These are phyloP conservation scores for Saccharomycopsis schoenii DNA, from an alignment of 805 yeast genomes.

Conservation along the genomic window DNA sequence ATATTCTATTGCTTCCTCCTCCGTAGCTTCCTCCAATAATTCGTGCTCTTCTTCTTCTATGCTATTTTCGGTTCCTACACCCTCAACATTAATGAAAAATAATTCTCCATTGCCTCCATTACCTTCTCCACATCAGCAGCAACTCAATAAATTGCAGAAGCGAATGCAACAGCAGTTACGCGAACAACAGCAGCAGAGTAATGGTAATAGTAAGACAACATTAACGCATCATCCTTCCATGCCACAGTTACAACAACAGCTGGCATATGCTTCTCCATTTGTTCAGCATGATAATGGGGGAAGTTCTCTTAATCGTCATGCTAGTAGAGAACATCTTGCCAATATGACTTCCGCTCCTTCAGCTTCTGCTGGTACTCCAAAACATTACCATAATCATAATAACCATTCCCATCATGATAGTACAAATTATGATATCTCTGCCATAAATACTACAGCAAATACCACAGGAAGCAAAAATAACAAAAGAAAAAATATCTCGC, in stretches of 20 bases:
- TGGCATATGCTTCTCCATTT: neutral
- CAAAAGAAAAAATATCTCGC: neutral
- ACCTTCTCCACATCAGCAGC: constrained; percentile 10
- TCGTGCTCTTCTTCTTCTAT: neutral
- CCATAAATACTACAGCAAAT: neutral
- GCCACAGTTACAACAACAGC: constrained; percentile 9
- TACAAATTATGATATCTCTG: neutral
- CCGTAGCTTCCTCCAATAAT: neutral
- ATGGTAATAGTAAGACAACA: neutral
- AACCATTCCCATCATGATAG: neutral
- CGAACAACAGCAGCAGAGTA: constrained; percentile 14
- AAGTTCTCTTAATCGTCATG: neutral
- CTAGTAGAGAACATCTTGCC: neutral
- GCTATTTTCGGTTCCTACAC: neutral
- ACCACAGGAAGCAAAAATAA: neutral
- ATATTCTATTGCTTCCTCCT: neutral
- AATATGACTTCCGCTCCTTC: neutral
- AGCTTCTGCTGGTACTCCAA: neutral
- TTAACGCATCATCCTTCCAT: neutral
- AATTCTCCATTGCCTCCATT: constrained; percentile 8
- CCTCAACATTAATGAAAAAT: neutral
- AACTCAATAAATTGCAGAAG: constrained; percentile 3
- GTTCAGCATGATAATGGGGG: neutral
- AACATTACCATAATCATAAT: neutral
- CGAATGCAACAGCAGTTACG: constrained; percentile 12